Evolutionary conservation across 345 rosid species (phyloP).

Genomic region (Aquilaria malaccensis): DNA sequence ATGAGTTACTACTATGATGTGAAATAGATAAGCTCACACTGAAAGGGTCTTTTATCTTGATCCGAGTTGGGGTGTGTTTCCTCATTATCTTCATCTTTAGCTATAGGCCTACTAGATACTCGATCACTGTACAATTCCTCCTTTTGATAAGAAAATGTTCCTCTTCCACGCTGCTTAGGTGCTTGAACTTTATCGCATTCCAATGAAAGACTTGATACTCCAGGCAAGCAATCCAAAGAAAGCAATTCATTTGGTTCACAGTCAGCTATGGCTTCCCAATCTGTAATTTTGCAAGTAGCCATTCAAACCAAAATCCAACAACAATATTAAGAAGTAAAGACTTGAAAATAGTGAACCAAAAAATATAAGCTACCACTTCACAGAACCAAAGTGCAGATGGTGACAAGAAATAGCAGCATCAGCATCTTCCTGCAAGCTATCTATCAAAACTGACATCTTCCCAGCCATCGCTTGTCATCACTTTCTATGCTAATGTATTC

Average conservation of each 20-base stretch:
- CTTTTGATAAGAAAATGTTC: constrained; percentile 64
- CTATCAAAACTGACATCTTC: too few species aligned
- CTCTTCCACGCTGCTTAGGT: constrained; percentile 88
- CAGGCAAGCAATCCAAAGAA: constrained; percentile 42
- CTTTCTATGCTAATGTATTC: too few species aligned
- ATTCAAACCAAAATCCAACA: neutral
- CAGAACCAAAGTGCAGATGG: too few species aligned
- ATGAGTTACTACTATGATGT: too few species aligned
- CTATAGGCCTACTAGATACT: constrained; percentile 16
- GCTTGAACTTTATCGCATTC: constrained; percentile 44
- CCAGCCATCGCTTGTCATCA: too few species aligned
- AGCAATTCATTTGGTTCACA: constrained; percentile 49
- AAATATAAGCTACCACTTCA: too few species aligned
- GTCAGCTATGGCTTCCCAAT: constrained; percentile 93
- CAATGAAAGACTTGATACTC: constrained; percentile 50
- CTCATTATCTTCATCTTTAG: constrained; percentile 38
- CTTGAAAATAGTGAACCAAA: too few species aligned
- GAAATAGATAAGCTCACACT: constrained; percentile 29
- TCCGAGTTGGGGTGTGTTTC: constrained; percentile 26
- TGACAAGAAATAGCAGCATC: too few species aligned
- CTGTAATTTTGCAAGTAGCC: constrained; percentile 20
- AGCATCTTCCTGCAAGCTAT: too few species aligned
- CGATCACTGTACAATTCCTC: constrained; percentile 55
- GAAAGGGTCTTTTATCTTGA: constrained; percentile 33
- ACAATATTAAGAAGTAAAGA: neutral